Evolutionary conservation across 2,329 filamentous ascomycete species (phyloP).

Genomic region (Metarhizium humberi): DNA sequence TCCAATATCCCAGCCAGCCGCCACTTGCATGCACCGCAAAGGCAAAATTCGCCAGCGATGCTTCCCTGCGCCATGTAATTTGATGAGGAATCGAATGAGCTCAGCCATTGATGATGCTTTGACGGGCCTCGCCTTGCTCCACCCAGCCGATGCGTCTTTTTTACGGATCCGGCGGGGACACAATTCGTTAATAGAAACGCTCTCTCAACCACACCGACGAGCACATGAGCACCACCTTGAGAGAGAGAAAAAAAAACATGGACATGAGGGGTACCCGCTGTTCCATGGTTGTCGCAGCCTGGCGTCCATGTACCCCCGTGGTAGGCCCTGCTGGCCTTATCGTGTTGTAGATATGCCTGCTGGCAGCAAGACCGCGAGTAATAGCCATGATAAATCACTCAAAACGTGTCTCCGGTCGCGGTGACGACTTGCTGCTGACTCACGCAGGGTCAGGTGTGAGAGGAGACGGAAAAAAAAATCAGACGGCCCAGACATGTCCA

Average conservation of each 20-base stretch:
- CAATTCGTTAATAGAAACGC: background rate
- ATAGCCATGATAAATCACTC: constrained; percentile 8
- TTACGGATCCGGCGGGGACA: constrained; percentile 15
- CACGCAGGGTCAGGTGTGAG: background rate
- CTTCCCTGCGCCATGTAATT: background rate
- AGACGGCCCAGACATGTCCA: background rate
- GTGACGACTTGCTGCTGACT: constrained; percentile 1
- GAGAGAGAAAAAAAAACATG: background rate
- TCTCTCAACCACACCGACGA: background rate
- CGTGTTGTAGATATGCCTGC: background rate
- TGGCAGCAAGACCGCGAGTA: background rate
- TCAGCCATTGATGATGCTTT: background rate
- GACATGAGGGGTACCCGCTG: constrained; percentile 1
- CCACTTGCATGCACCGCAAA: background rate
- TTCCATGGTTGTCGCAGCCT: constrained; percentile 2
- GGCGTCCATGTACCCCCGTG: constrained; percentile 1
- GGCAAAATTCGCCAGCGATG: background rate
- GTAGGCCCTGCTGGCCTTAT: constrained; percentile 2
- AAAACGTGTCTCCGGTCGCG: constrained; percentile 4
- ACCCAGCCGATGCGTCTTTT: constrained; percentile 17
- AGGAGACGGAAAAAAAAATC: background rate
- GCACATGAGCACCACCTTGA: background rate
- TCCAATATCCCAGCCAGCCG: background rate
- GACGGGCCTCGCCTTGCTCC: background rate
- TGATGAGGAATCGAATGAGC: background rate